Evolutionary conservation across 1,284 basidiomycete species (phyloP).

Genomic region (Lignosus rhinocerotis): DNA sequence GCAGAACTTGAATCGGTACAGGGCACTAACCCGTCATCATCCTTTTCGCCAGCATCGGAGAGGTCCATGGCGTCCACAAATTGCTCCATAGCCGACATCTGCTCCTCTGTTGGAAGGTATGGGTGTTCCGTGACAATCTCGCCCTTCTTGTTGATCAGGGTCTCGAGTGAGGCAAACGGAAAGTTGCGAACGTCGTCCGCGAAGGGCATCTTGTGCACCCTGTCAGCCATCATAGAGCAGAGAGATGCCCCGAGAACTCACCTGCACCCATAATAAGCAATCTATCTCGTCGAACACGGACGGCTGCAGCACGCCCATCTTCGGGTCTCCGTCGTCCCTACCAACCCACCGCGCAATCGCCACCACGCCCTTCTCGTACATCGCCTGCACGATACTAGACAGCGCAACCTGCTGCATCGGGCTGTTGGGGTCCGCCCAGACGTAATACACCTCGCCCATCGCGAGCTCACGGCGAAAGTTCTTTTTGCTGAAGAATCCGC

Average conservation of each 20-base stretch:
- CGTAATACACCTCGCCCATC: conserved; percentile 87
- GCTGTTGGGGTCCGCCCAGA: conserved; percentile 76
- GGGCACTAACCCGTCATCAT: conserved; percentile 63
- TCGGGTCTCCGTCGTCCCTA: conserved; percentile 75
- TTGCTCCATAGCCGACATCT: conserved; percentile 80
- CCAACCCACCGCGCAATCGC: conserved; percentile 84
- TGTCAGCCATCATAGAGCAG: neutral
- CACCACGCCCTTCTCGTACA: conserved; percentile 49
- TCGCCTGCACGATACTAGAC: conserved; percentile 84
- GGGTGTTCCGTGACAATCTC: conserved; percentile 75
- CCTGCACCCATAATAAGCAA: conserved; percentile 82
- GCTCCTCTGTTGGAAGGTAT: conserved; percentile 80
- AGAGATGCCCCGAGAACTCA: conserved; percentile 33
- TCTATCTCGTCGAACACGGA: conserved; percentile 67
- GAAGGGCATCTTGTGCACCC: conserved; percentile 76
- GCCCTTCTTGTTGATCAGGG: conserved; percentile 76
- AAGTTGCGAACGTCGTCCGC: conserved; percentile 91
- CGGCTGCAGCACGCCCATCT: conserved; percentile 79
- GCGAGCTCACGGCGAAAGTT: conserved; percentile 78
- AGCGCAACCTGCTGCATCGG: conserved; percentile 80
- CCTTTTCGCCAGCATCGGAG: conserved; percentile 68
- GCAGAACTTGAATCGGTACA: neutral
- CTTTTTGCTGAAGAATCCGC: conserved; percentile 75
- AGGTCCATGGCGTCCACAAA: conserved; percentile 89
- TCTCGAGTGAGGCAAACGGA: conserved; percentile 82